A percentile compares a stretch with the other conserved stretches of the same genome.
These are phyloP conservation scores for Balansia obtecta DNA, from an alignment of 2,329 filamentous ascomycete species.

Conservation along the genomic window DNA sequence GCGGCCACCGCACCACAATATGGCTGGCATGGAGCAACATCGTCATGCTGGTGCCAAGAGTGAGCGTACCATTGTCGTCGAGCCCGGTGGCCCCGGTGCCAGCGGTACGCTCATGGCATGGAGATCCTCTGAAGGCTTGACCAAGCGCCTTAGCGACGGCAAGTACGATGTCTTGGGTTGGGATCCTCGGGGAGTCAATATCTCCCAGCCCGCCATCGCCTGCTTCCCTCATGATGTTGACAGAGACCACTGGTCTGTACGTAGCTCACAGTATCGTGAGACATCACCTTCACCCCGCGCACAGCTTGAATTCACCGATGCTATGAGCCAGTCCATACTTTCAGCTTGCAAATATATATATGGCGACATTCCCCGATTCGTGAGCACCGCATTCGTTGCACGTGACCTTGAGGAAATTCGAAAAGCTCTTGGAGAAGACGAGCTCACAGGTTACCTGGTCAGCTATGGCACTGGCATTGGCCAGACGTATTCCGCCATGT, in stretches of 20 bases:
- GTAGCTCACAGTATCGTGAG: conserved; percentile 26
- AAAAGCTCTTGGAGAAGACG: conserved; percentile 30
- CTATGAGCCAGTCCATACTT: conserved; percentile 33
- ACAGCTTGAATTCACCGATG: conserved; percentile 31
- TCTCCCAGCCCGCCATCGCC: conserved; percentile 29
- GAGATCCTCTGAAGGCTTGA: conserved; percentile 23
- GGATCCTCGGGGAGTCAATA: conserved; percentile 41
- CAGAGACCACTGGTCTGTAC: conserved; percentile 32
- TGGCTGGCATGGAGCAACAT: neutral
- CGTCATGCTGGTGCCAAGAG: conserved; percentile 23
- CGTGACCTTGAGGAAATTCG: conserved; percentile 37
- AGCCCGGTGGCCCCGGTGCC: conserved; percentile 38
- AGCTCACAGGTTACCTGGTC: conserved; percentile 35
- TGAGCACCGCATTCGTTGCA: conserved; percentile 33
- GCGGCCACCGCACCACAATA: conserved; percentile 3
- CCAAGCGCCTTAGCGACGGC: conserved; percentile 28
- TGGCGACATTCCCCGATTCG: conserved; percentile 33
- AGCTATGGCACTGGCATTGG: conserved; percentile 41
- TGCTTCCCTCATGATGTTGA: conserved; percentile 34
- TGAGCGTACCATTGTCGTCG: conserved; percentile 33
- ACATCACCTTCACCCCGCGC: conserved; percentile 19
- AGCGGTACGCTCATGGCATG: conserved; percentile 32
- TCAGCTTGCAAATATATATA: conserved; percentile 28
- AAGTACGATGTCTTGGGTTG: conserved; percentile 37
- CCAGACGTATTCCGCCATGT: conserved; percentile 38